Evolutionary conservation across 2,329 filamentous ascomycete species (phyloP), one percentile per base, ranked within the genome.

Genomic region (Aphanocladium album): DNA sequence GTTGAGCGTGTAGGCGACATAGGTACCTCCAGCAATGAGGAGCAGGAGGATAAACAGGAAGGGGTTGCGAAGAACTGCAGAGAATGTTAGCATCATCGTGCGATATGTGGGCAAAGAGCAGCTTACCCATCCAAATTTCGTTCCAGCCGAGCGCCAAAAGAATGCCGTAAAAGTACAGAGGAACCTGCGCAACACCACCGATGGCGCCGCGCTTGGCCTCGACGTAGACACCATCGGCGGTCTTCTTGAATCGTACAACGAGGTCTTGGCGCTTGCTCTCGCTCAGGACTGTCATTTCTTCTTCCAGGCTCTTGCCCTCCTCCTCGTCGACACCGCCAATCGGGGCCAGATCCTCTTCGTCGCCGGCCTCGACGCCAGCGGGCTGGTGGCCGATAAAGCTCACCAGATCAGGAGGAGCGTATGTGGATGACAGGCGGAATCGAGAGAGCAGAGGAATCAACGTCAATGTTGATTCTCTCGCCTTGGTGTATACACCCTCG

Each of bases 141-240:
- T 99, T 99, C 95, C 95, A 99, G n/a, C 95, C 95, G 53, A 99
- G 81, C 23, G 91, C 90, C 65, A 99, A 79, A 60, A 99, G 80
- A 60, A 98, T 74, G 46, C 86, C 91, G 69, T 97, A 99, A 75
- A 99, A 97, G 76, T 97, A 98, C 63, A 96, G 77, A 6, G 95
- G 95, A 54, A 99, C 87, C 74, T 97, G 93, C 5, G 93, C 90
- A 68, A 99, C 90, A 61, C 93, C 93, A 59, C 95, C 95, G 71
- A 99, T 96, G 46, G 95, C 95, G 72, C 93, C 93, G 62, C 95
- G 86, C 82, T 99, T 99, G 54, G 95, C 95, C 78, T 99, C 95
- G 46, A 99, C 93, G 69, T 96, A 99, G 4, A 99, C 93, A 8
- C 93, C 95, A 72, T 99, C 95, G 1, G 95, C 95, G 39, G 91